Evolutionary conservation across 169 alveolate genomes (phyloP), one percentile per base, ranked within the genome.

Genomic region (Eimeria sp.): DNA sequence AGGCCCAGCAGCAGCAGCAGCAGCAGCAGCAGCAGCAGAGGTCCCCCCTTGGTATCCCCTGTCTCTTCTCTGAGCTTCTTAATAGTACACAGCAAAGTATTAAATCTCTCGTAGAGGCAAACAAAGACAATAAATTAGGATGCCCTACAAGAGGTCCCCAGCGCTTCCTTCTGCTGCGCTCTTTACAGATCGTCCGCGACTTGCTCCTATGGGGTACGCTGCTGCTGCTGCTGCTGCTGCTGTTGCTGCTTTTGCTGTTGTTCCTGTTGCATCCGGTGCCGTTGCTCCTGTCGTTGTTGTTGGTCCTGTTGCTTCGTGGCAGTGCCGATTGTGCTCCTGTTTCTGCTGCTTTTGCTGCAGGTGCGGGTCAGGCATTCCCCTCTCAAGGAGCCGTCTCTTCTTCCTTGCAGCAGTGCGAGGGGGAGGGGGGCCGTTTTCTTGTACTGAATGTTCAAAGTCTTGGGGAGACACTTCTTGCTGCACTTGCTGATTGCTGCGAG

Each of bases 81-180:
- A 75, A 75, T 51, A 75, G 84, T 43, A 51, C 84, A 25, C 84
- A 75, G 47, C 84, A 75, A 75, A 75, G 84, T 30, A 57, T 75
- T 20, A 30, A 9, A 9, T 20, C 54, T 25, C 84, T 75, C n/a
- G 18, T 75, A 25, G 84, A 11, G 9, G 84, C 51, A 25, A 18
- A 27, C 54, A 75, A 75, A 6, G 25, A 25, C 13, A n/a, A 45
- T 20, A 30, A 25, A 67, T 34, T 34, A 2, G 40, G 11, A 10
- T 10, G 25, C 2, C 47, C 84, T 3, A 0, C 27, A 75, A 45
- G 51, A 5, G 30, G 47, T n/a, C 54, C 34, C 84, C 25, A 11
- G 6, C 3, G 84, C 54, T 75, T 75, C 10, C 84, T 75, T 3
- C n/a, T 75, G 47, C 84, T 75, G 51, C 30, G 84, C 0, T 75